Evolutionary conservation across 2,329 filamentous ascomycete genomes (phyloP).

Genomic region (Trichophyton rubrum): DNA sequence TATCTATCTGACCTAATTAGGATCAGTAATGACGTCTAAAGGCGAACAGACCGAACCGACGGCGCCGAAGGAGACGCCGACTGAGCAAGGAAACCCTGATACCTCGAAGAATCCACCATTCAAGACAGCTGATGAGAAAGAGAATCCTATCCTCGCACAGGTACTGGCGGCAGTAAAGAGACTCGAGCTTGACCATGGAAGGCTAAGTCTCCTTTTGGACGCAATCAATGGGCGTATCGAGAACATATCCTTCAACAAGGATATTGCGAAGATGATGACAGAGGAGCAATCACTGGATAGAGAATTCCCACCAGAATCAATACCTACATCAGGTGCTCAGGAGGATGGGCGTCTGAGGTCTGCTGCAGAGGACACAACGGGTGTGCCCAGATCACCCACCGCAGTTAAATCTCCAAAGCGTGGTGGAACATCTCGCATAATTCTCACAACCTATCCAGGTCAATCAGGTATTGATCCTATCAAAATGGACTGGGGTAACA

Average conservation of each 20-base stretch:
- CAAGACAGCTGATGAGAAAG: neutral
- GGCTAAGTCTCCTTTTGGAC: constrained; percentile 2
- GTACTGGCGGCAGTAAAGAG: constrained; percentile 9
- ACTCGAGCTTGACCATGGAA: constrained; percentile 9
- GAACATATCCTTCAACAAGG: constrained; percentile 1
- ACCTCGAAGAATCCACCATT: neutral
- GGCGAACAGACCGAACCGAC: neutral
- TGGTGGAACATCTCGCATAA: constrained; percentile 36
- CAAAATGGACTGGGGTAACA: constrained; percentile 72
- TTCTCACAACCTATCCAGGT: constrained; percentile 76
- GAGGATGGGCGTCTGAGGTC: neutral
- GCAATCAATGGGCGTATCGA: constrained; percentile 1
- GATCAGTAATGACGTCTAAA: neutral
- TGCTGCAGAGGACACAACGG: neutral
- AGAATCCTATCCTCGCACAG: neutral
- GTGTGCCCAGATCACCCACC: neutral
- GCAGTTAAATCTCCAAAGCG: neutral
- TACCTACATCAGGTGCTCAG: neutral
- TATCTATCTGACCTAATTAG: neutral
- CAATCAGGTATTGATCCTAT: constrained; percentile 92
- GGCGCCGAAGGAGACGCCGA: neutral
- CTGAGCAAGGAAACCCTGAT: neutral
- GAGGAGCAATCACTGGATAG: neutral
- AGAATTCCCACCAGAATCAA: neutral
- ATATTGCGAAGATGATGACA: constrained; percentile 2